phyloP scores from a whole-genome alignment of 2,329 filamentous ascomycete species.

The Neonectria punicea region DNA sequence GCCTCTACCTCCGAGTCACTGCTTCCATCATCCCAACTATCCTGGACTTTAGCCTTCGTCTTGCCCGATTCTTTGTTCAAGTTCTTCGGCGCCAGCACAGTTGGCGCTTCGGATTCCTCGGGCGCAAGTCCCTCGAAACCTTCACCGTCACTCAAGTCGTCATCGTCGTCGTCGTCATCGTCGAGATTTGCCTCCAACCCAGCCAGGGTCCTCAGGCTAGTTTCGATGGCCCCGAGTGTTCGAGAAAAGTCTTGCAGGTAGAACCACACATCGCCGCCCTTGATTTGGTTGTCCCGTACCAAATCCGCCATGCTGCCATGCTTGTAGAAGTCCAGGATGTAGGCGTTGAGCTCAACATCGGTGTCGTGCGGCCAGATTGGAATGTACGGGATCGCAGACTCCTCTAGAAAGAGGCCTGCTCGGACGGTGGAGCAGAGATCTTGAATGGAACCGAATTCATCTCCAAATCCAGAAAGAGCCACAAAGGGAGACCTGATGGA shows the following conservation, averaged over 20 bases:
- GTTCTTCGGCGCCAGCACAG: slow-evolving; percentile 33
- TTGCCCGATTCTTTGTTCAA: slow-evolving; percentile 3
- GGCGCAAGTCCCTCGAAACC: slow-evolving; percentile 52
- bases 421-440: slow-evolving; percentile 75
- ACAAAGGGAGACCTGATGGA: slow-evolving; percentile 74
- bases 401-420: slow-evolving; percentile 77
- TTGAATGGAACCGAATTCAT: slow-evolving; percentile 71
- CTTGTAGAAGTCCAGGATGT: slow-evolving; percentile 81
- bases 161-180: slow-evolving; percentile 54
- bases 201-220: slow-evolving; percentile 67
- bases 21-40: slow-evolving; percentile 57
- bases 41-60: slow-evolving; percentile 21
- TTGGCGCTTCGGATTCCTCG: slow-evolving; percentile 35
- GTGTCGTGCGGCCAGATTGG: slow-evolving; percentile 68
- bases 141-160: slow-evolving; percentile 48
- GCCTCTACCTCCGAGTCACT: slow-evolving; percentile 23
- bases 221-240: slow-evolving; percentile 76
- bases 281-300: slow-evolving; percentile 73
- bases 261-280: slow-evolving; percentile 76
- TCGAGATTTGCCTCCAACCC: slow-evolving; percentile 45
- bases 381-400: slow-evolving; percentile 77
- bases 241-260: slow-evolving; percentile 68
- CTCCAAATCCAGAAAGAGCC: slow-evolving; percentile 74
- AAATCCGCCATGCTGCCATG: slow-evolving; percentile 73
- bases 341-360: slow-evolving; percentile 66